These are phyloP conservation scores for Trematosphaeria pertusa DNA, from an alignment of 2,329 filamentous ascomycete species.

Conservation along the genomic window DNA sequence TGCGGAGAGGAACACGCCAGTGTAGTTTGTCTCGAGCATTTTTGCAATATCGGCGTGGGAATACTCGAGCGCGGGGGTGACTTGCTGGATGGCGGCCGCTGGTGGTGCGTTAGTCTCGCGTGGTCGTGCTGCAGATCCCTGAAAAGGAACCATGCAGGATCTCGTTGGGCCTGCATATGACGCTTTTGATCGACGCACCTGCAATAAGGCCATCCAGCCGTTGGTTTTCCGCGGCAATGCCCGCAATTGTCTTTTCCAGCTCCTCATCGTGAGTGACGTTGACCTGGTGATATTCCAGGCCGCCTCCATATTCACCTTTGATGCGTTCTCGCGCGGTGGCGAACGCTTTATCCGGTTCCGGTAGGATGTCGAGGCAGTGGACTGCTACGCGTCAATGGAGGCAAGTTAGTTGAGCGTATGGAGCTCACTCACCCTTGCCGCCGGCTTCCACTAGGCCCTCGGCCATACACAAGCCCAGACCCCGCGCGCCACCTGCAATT, in stretches of 20 bases:
- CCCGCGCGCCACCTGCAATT: conserved; percentile 69
- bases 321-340: conserved; percentile 67
- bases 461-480: conserved; percentile 73
- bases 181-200: no score
- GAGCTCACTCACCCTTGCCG: conserved; percentile 62
- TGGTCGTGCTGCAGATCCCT: conserved; percentile 1
- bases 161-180: no score
- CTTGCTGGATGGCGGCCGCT: conserved; percentile 78
- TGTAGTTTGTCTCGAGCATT: conserved; percentile 67
- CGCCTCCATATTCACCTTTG: conserved; percentile 65
- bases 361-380: conserved; percentile 68
- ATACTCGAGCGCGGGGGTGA: conserved; percentile 81
- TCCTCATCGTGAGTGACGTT: conserved; percentile 75
- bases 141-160: no score
- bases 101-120: background rate
- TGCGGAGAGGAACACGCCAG: conserved; percentile 66
- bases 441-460: conserved; percentile 78
- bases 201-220: conserved; percentile 80
- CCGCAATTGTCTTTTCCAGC: conserved; percentile 70
- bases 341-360: conserved; percentile 66
- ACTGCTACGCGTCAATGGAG: conserved; percentile 58
- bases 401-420: no score
- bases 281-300: conserved; percentile 75
- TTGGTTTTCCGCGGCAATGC: conserved; percentile 72
- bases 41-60: conserved; percentile 62